These are phyloP conservation scores for Hyphopichia khmerensis DNA, from an alignment of 1,139 yeast genomes.

Conservation along the genomic window DNA sequence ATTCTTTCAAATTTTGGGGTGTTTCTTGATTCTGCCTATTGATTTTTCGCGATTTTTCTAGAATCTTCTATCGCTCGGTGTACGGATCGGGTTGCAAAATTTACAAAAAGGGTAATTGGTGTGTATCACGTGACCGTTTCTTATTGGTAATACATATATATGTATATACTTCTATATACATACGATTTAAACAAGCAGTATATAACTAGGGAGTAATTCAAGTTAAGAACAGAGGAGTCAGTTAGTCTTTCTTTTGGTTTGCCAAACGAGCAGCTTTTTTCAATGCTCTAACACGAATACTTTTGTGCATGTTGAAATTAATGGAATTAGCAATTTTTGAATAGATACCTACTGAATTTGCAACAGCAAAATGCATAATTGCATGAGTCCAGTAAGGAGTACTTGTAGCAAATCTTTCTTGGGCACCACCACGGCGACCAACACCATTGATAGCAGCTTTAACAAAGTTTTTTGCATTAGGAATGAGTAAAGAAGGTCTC, in stretches of 20 bases:
- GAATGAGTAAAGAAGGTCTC: constrained; percentile 71
- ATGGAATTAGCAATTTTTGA: constrained; percentile 65
- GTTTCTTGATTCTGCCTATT: background rate
- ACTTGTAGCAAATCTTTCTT: constrained; percentile 78
- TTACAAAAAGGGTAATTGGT: too few relatives aligned
- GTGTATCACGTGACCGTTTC: too few relatives aligned
- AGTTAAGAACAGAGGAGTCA: background rate
- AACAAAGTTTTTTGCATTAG: constrained; percentile 81
- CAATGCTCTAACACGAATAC: constrained; percentile 79
- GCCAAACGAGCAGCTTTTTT: constrained; percentile 61
- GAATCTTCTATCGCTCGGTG: constrained; percentile 14
- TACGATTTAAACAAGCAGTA: too few relatives aligned
- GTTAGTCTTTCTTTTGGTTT: background rate
- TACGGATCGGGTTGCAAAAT: background rate
- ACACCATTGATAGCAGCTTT: constrained; percentile 59
- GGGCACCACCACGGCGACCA: constrained; percentile 91
- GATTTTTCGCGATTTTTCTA: constrained; percentile 17
- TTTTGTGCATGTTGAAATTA: constrained; percentile 75
- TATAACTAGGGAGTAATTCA: too few relatives aligned
- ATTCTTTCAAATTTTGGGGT: background rate
- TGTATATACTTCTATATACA: too few relatives aligned
- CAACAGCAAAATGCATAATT: constrained; percentile 81
- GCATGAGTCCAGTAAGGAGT: constrained; percentile 98
- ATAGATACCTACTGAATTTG: constrained; percentile 77
- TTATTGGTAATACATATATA: too few relatives aligned